Percentiles rank a stretch among this genome's conserved stretches.
Evolutionary conservation across 257 asterid species (phyloP).

Genomic region (Echium plantagineum): DNA sequence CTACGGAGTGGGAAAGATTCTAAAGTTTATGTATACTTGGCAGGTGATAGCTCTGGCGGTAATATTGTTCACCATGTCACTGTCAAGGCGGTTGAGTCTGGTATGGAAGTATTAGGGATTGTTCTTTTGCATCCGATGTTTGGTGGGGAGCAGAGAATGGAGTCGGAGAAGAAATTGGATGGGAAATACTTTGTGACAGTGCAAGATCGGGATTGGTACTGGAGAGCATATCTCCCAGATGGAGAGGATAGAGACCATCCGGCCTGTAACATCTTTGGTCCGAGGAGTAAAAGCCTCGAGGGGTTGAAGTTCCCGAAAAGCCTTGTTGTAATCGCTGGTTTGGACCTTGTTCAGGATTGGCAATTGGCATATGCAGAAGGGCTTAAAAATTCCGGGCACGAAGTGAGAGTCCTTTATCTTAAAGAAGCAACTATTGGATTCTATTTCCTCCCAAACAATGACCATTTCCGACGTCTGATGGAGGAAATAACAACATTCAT

Average conservation of each 20-base stretch:
- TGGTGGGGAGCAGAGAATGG: conserved; percentile 30
- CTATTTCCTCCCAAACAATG: conserved; percentile 39
- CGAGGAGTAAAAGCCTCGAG: conserved; percentile 19
- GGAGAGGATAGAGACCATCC: conserved; percentile 42
- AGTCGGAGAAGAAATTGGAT: conserved; percentile 26
- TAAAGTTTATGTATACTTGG: conserved; percentile 23
- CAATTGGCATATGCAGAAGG: conserved; percentile 33
- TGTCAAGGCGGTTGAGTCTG: conserved; percentile 21
- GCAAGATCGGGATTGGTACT: conserved; percentile 42
- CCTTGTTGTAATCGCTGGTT: conserved; percentile 32
- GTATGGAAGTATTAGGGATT: conserved; percentile 25
- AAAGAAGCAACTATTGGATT: conserved; percentile 37
- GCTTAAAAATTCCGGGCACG: conserved; percentile 24
- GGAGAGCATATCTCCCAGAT: conserved; percentile 35
- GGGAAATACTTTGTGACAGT: conserved; percentile 31
- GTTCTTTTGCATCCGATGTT: conserved; percentile 36
- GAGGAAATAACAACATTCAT: conserved; percentile 33
- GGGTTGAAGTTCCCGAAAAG: conserved; percentile 23
- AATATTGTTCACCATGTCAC: conserved; percentile 34
- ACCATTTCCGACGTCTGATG: conserved; percentile 31
- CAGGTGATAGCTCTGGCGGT: conserved; percentile 43
- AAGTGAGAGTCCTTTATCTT: conserved; percentile 27
- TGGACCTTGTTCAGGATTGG: conserved; percentile 42
- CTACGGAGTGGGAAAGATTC: conserved; percentile 27
- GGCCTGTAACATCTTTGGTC: conserved; percentile 37